Conservation (phyloP, 1,284 basidiomycete genomes). For the Ceratobasidium theobromae region DNA sequence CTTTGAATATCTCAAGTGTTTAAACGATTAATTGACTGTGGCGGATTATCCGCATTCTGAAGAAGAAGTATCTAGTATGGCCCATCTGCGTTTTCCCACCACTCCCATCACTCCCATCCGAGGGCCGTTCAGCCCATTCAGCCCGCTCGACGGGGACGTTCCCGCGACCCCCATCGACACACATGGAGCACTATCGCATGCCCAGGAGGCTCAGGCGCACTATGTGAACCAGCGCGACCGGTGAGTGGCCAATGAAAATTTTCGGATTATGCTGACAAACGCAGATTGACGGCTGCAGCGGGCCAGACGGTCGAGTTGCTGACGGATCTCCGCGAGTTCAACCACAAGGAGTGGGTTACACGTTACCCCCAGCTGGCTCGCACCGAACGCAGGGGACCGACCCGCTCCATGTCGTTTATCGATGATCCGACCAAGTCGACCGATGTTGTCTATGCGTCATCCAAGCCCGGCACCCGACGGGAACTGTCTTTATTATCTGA, state of each 20-base stretch:
- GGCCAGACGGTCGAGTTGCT: slow-evolving; percentile 71
- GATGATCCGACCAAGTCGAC: slow-evolving; percentile 72
- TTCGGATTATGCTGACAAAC: neutral
- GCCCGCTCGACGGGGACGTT: slow-evolving; percentile 8
- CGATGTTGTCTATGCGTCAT: slow-evolving; percentile 61
- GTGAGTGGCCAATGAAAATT: slow-evolving; percentile 47
- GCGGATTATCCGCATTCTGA: too few relatives aligned
- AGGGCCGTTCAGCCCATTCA: neutral
- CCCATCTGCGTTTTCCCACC: slow-evolving; percentile 33
- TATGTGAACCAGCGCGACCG: slow-evolving; percentile 71
- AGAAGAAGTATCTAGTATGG: slow-evolving; percentile 14
- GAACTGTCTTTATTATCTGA: slow-evolving; percentile 40
- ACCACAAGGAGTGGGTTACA: slow-evolving; percentile 82
- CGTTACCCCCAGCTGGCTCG: slow-evolving; percentile 72
- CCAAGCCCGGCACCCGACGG: slow-evolving; percentile 52
- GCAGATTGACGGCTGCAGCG: slow-evolving; percentile 73
- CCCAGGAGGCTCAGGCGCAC: slow-evolving; percentile 69
- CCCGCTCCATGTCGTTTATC: slow-evolving; percentile 76
- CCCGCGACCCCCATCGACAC: slow-evolving; percentile 16
- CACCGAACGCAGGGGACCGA: slow-evolving; percentile 37
- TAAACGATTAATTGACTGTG: neutral
- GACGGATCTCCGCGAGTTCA: slow-evolving; percentile 75
- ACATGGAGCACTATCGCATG: slow-evolving; percentile 41
- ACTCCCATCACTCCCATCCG: neutral
- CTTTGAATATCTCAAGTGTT: too few relatives aligned